A percentile compares a stretch with the other conserved stretches of the same genome.
phyloP scores from a whole-genome alignment of 257 asterid genomes.

The Orobanche coerulescens region DNA sequence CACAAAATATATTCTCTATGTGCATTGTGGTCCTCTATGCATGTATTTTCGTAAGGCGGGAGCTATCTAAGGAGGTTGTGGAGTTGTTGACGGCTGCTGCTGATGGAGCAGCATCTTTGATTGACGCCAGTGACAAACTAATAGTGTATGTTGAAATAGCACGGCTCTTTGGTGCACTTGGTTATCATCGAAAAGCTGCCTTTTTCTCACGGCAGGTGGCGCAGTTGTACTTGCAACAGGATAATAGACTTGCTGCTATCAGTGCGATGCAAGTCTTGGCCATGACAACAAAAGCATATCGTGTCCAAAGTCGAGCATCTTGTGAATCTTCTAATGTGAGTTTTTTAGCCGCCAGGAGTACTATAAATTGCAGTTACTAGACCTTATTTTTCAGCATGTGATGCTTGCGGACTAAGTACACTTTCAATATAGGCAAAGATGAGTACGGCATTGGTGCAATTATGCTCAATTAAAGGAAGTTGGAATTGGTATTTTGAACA shows the following conservation, averaged over 20 bases:
- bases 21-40: conserved; percentile 1
- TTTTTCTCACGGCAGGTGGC: conserved; percentile 97
- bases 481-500: conserved; percentile 3
- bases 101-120: conserved; percentile 88
- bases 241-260: conserved; percentile 79
- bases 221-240: conserved; percentile 92
- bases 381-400: conserved; percentile 11
- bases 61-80: conserved; percentile 84
- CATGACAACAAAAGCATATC: conserved; percentile 92
- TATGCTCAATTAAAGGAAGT: conserved; percentile 10
- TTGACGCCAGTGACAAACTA: conserved; percentile 92
- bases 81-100: conserved; percentile 91
- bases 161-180: conserved; percentile 84
- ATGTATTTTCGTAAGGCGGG: conserved; percentile 47
- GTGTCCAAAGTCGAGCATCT: conserved; percentile 88
- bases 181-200: conserved; percentile 94
- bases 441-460: not conserved
- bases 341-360: conserved; percentile 8
- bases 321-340: conserved; percentile 58
- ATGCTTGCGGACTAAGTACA: conserved; percentile 12
- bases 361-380: conserved; percentile 1
- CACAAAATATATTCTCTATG: not conserved
- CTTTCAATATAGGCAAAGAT: not conserved
- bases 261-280: conserved; percentile 98
- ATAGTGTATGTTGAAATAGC: conserved; percentile 81